phyloP scores from a whole-genome alignment of 129 eudicot genomes.

The Escallonia rubra region DNA sequence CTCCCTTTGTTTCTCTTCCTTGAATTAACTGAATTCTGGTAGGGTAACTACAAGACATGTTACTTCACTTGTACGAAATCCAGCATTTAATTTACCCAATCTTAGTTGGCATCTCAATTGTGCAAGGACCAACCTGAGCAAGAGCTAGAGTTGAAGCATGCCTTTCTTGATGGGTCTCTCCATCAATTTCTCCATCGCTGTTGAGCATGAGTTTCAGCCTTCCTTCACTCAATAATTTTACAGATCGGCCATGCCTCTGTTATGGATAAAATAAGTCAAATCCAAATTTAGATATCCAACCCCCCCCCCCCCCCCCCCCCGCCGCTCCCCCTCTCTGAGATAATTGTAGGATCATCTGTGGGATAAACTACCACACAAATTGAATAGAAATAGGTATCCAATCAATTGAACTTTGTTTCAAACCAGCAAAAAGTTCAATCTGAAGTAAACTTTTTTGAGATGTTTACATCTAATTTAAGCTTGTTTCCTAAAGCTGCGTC shows the following conservation, averaged over 20 bases:
- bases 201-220: slow-evolving; percentile 83
- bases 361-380: too few relatives aligned
- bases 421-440: too few relatives aligned
- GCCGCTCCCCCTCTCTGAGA: too few relatives aligned
- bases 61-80: neutral
- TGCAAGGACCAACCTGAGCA: slow-evolving; percentile 40
- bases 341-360: too few relatives aligned
- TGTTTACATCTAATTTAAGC: too few relatives aligned
- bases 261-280: neutral
- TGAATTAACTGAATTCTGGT: slow-evolving; percentile 22
- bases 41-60: slow-evolving; percentile 19
- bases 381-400: too few relatives aligned
- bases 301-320: too few relatives aligned
- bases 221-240: slow-evolving; percentile 69
- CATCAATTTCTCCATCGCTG: slow-evolving; percentile 64
- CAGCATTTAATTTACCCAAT: neutral
- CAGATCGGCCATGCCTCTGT: slow-evolving; percentile 92
- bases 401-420: too few relatives aligned
- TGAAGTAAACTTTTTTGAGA: too few relatives aligned
- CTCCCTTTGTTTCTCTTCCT: slow-evolving; percentile 58
- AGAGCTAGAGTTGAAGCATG: slow-evolving; percentile 48
- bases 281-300: too few relatives aligned
- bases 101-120: neutral
- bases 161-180: slow-evolving; percentile 64
- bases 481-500: too few relatives aligned